Evolutionary conservation across 2,329 filamentous ascomycete genomes (phyloP), one percentile per base, ranked within the genome.

Genomic region (Dactylellina leptospora): DNA sequence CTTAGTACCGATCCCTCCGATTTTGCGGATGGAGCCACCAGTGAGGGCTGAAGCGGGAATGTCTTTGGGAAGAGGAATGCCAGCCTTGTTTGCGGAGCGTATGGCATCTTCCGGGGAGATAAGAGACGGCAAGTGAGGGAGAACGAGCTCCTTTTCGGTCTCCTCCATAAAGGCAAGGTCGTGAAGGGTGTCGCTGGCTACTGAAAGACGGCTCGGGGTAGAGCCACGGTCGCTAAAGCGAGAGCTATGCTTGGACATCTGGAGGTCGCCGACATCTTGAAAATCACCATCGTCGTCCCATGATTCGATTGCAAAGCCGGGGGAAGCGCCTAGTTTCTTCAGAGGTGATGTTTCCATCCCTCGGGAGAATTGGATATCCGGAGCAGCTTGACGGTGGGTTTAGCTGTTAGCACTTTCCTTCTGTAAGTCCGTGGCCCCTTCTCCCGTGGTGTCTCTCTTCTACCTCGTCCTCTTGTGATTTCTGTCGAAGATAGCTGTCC

Each of bases 21-120:
- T 84, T 76, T 93, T 85, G 82, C 96, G 96, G 78, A 97, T 97
- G 8, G 92, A 93, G 56, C 95, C 95, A 58, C 93, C 93, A 79
- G 95, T 86, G 42, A 99, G 83, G 27, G 95, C 95, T 18, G 93
- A 96, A 27, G 90, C 87, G 0, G 93, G 92, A 28, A 97, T 87
- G 78, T 93, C 93, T 55, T 86, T 83, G 25, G 95, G 95, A 62
- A 97, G 87, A 4, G 95, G 93, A 74, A 99, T 96, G 75, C 95
- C 95, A 23, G 92, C 93, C 78, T 88, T 88, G 77, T 92, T 90
- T 30, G 93, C 93, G 4, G 92, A 90, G 22, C 90, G 87, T 77
- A 99, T 93, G 71, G 95, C 93, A 78, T 96, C 66, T 45, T 71
- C 58, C n/a, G 66, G 58, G 8, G 66, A 71, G 45, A 71, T 90